Percentiles rank a stretch among this genome's conserved stretches.
phyloP scores from a whole-genome alignment of 805 yeast species.

The Pichia nanzhaoensis region DNA sequence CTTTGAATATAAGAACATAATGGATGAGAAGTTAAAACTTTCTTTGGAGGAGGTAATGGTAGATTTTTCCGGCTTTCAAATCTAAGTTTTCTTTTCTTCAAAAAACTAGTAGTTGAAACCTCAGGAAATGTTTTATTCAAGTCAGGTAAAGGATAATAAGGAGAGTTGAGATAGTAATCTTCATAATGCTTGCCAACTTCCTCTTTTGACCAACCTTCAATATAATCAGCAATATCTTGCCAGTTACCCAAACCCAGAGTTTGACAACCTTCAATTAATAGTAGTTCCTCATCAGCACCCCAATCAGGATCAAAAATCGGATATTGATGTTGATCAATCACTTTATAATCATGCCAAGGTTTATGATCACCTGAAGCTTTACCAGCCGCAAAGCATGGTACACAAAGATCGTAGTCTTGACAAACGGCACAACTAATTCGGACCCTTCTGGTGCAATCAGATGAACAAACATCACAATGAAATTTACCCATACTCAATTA shows the following conservation, averaged over 20 bases:
- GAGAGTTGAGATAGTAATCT: slow-evolving; percentile 59
- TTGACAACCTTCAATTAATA: slow-evolving; percentile 86
- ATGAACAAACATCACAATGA: slow-evolving; percentile 95
- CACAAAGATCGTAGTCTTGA: slow-evolving; percentile 93
- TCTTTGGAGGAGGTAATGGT: slow-evolving; percentile 80
- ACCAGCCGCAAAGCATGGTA: slow-evolving; percentile 92
- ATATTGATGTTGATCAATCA: slow-evolving; percentile 89
- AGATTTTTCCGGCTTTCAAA: slow-evolving; percentile 65
- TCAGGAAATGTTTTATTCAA: slow-evolving; percentile 61
- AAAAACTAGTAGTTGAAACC: slow-evolving; percentile 62
- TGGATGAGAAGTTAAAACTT: slow-evolving; percentile 89
- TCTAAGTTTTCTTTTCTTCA: slow-evolving; percentile 59
- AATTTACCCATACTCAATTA: slow-evolving; percentile 38
- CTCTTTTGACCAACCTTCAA: slow-evolving; percentile 86
- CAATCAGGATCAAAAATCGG: slow-evolving; percentile 87
- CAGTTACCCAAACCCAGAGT: slow-evolving; percentile 91
- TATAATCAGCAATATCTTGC: slow-evolving; percentile 96
- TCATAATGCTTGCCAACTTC: slow-evolving; percentile 85
- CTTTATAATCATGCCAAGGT: slow-evolving; percentile 89
- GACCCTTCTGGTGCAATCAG: slow-evolving; percentile 90
- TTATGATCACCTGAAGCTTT: slow-evolving; percentile 74
- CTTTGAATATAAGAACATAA: slow-evolving; percentile 96
- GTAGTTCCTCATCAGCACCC: slow-evolving; percentile 98
- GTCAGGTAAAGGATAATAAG: slow-evolving; percentile 83
- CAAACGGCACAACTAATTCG: slow-evolving; percentile 90